These are phyloP conservation scores for Prunus mira DNA, from an alignment of 306 rosid genomes.

Conservation along the genomic window DNA sequence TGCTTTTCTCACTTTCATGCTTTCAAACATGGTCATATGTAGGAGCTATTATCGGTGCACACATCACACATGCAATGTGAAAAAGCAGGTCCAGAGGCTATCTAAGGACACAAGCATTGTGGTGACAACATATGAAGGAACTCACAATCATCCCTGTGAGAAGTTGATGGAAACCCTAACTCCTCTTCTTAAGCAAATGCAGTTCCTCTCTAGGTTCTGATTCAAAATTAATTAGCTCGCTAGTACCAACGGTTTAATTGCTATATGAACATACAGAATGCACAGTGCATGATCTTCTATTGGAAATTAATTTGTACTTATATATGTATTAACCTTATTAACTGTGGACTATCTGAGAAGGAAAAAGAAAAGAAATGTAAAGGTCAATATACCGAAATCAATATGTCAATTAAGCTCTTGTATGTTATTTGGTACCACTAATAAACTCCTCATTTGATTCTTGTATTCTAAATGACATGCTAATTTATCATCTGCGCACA, in stretches of 20 bases:
- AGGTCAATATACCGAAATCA: background rate
- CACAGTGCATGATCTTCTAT: background rate
- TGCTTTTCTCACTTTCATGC: background rate
- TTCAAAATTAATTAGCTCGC: background rate
- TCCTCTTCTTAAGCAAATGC: constrained; percentile 85
- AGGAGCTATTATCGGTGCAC: constrained; percentile 97
- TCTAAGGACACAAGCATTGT: constrained; percentile 80
- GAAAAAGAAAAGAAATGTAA: background rate
- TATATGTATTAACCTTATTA: background rate
- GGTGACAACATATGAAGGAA: constrained; percentile 89
- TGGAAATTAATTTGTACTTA: no score
- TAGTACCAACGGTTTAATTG: background rate
- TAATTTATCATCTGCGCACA: no score
- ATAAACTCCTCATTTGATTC: background rate
- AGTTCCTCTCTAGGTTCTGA: constrained; percentile 66
- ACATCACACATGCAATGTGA: constrained; percentile 87
- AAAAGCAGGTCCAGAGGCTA: constrained; percentile 92
- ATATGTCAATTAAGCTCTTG: background rate
- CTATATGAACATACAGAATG: background rate
- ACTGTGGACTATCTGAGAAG: background rate
- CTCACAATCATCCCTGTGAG: constrained; percentile 90
- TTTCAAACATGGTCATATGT: background rate
- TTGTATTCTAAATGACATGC: no score
- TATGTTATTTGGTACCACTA: background rate
- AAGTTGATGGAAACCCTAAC: constrained; percentile 90